Percentiles rank a stretch among this genome's conserved stretches.
Evolutionary conservation across 139 green algal species (phyloP).

Genomic region (Bryopsis sp.): DNA sequence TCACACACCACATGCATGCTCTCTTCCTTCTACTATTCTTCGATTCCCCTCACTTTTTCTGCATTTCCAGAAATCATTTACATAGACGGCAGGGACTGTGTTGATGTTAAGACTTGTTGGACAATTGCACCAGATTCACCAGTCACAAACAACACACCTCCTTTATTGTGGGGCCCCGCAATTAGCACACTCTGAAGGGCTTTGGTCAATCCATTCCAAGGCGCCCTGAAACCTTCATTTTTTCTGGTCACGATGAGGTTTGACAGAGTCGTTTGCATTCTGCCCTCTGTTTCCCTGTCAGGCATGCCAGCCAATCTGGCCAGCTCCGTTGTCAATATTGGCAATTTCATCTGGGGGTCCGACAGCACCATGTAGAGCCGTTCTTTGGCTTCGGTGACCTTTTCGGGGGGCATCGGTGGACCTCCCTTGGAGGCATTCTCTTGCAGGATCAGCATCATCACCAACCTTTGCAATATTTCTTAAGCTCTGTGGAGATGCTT

Average conservation of each 20-base stretch:
- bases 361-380: slow-evolving; percentile 49
- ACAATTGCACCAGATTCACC: no score
- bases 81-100: no score
- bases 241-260: slow-evolving; percentile 10
- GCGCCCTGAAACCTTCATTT: slow-evolving; percentile 3
- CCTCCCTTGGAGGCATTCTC: slow-evolving; percentile 11
- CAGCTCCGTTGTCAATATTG: slow-evolving; percentile 46
- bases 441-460: slow-evolving; percentile 56
- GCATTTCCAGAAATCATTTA: no score
- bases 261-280: neutral
- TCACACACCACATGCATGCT: no score
- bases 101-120: no score
- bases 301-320: slow-evolving; percentile 17
- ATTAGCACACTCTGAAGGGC: no score
- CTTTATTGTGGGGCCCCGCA: no score
- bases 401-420: slow-evolving; percentile 19
- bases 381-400: slow-evolving; percentile 23
- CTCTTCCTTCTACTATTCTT: no score
- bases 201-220: neutral
- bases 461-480: slow-evolving; percentile 60
- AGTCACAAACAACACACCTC: no score
- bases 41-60: no score
- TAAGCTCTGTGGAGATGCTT: slow-evolving; percentile 49
- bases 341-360: slow-evolving; percentile 48
- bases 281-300: neutral